These are phyloP conservation scores for Coelastrella sp. DNA, from an alignment of 139 green algal genomes.

Conservation along the genomic window DNA sequence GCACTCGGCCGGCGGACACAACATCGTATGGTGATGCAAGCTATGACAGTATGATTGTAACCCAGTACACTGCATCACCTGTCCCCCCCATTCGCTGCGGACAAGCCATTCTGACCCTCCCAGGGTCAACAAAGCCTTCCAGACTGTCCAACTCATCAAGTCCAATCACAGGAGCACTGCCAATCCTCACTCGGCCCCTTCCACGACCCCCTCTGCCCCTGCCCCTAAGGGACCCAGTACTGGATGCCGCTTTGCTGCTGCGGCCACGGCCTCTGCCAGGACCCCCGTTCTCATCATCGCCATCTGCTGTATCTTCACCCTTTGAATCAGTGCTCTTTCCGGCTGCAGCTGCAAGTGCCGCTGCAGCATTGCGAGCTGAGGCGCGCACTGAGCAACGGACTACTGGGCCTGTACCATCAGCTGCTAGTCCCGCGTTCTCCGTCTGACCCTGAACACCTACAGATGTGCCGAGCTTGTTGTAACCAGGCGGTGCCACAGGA, in stretches of 20 bases:
- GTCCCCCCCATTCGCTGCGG: slow-evolving; percentile 4
- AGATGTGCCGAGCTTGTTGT: slow-evolving; percentile 37
- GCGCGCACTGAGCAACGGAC: not conserved
- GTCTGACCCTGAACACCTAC: too few species aligned
- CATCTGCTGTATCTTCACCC: not conserved
- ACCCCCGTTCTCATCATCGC: not conserved
- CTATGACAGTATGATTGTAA: too few species aligned
- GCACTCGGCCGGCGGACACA: too few species aligned
- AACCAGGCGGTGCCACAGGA: slow-evolving; percentile 28
- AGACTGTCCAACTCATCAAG: slow-evolving; percentile 12
- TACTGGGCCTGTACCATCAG: not conserved
- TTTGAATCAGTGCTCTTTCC: not conserved
- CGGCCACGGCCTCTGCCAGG: not conserved
- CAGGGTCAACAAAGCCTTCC: not conserved
- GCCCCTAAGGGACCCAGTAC: not conserved
- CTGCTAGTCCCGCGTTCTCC: not conserved
- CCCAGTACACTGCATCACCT: not conserved
- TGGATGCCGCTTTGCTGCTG: not conserved
- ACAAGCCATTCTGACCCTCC: slow-evolving; percentile 34
- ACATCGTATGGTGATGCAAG: too few species aligned
- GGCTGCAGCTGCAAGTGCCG: slow-evolving; percentile 13
- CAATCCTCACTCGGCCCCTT: not conserved
- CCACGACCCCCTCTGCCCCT: slow-evolving; percentile 9
- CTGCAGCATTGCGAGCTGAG: slow-evolving; percentile 37
- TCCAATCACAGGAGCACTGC: not conserved